Evolutionary conservation across 805 yeast species (phyloP).

Genomic region (Yamadazyma paraphyllophila): DNA sequence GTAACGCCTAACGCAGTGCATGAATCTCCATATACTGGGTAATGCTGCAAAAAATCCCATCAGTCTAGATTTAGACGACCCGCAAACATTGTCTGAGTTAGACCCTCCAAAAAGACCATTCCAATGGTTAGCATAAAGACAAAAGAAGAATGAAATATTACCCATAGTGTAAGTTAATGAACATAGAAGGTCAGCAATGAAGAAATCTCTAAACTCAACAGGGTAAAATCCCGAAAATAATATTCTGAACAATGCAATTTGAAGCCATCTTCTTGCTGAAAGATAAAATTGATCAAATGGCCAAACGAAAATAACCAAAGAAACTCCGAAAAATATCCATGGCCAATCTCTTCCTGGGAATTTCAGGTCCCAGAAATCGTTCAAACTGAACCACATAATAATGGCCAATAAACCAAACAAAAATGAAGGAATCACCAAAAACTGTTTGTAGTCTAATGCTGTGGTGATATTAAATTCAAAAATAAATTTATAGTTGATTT

Average conservation of each 20-base stretch:
- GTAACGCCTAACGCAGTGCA: constrained; percentile 90
- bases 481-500: constrained; percentile 87
- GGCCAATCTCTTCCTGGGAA: constrained; percentile 78
- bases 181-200: constrained; percentile 86
- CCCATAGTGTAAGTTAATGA: constrained; percentile 87
- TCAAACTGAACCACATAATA: constrained; percentile 74
- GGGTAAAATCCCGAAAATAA: constrained; percentile 84
- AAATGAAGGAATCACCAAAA: constrained; percentile 60
- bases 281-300: constrained; percentile 60
- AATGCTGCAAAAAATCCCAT: constrained; percentile 84
- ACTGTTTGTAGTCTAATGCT: constrained; percentile 65
- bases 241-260: constrained; percentile 68
- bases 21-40: constrained; percentile 86
- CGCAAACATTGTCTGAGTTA: constrained; percentile 50
- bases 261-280: constrained; percentile 75
- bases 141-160: constrained; percentile 79
- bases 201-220: constrained; percentile 93
- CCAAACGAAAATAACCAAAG: constrained; percentile 48
- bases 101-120: constrained; percentile 41
- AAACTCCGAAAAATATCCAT: constrained; percentile 64
- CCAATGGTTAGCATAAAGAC: constrained; percentile 78
- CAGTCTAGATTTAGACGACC: constrained; percentile 68
- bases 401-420: constrained; percentile 56
- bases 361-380: constrained; percentile 57
- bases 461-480: constrained; percentile 79